Base-by-base conservation (phyloP, 352 stramenopile genomes). In the Pythium apleroticum region DNA sequence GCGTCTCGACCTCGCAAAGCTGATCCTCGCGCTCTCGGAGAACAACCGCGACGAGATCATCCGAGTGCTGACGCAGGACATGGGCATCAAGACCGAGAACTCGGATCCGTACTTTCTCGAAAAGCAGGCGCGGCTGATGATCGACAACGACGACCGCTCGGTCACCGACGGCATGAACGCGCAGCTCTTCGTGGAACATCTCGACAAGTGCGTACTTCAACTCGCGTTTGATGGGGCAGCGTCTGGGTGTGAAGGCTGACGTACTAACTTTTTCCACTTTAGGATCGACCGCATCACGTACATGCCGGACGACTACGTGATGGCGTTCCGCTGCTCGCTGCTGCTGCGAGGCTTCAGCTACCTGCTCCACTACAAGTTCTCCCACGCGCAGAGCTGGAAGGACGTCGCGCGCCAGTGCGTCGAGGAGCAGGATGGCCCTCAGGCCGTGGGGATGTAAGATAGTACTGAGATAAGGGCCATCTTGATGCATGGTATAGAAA, bases 341-440 rank as follows among this genome's bases (percentile, higher is more conserved):
- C 70, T 96, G 52, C 68, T 96, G 28, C 86, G 88, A 24, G 88
- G 88, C 43, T 91, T 96, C 64, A 94, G 86, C 70, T 90, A 93
- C 58, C 63, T 89, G 35, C 66, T 94, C 30, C 84, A 92, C 66
- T 95, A 94, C 75, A 88, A 90, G 63, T 91, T 93, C 64, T 96
- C 88, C 15, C 83, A 92, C 65, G 83, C 88, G 7, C 71, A 93
- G 60, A 92, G 86, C 71, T 96, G 88, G 88, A 78, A 86, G 46
- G 69, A 67, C 3, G 57, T 94, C 8, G 86, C 85, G 20, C 72
- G 84, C 66, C 79, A 85, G 28, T 78, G 89, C 30, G 68, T 96
- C 17, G 62, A 63, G 14, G 84, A 91, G 35, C 76, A 84, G 37
- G 71, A 72, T 3, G 37, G 39, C 1, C 50, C 54, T 30, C 5